Conservation (phyloP, 306 rosid genomes). For the Trifolium subterraneum region DNA sequence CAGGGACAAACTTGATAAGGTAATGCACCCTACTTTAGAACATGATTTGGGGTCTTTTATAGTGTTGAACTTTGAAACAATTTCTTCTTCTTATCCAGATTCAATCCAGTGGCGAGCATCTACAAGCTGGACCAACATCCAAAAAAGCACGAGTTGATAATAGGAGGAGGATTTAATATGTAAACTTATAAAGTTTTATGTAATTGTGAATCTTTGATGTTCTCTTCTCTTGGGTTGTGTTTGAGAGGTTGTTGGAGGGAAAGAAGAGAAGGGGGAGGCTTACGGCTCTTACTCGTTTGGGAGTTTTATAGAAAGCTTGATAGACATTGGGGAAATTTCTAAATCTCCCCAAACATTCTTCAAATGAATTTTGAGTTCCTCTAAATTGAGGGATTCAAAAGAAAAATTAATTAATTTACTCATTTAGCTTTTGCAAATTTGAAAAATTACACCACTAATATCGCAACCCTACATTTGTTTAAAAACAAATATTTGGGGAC, state of each 20-base stretch:
- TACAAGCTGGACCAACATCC: constrained; percentile 57
- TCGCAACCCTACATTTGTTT: background rate
- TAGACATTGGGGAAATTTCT: background rate
- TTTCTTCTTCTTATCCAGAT: constrained; percentile 55
- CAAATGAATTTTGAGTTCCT: background rate
- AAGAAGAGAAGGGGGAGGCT: background rate
- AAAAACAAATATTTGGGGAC: too few relatives aligned
- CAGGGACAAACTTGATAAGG: constrained; percentile 91
- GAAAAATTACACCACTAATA: background rate
- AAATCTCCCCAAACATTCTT: background rate
- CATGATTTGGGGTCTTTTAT: constrained; percentile 12
- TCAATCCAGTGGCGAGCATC: constrained; percentile 62
- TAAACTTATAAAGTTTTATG: constrained; percentile 9
- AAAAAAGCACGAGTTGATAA: constrained; percentile 78
- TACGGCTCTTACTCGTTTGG: background rate
- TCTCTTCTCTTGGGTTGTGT: background rate
- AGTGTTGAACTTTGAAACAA: constrained; percentile 2
- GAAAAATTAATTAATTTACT: background rate
- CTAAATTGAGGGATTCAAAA: background rate
- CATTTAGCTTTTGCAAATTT: constrained; percentile 2
- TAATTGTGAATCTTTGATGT: constrained; percentile 4
- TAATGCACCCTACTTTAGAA: constrained; percentile 38
- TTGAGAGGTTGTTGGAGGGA: background rate
- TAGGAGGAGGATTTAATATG: constrained; percentile 76
- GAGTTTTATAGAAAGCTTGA: background rate